Evolutionary conservation across 1,139 yeast species (phyloP).

Genomic region (Blastobotrys raffinosifermentans): DNA sequence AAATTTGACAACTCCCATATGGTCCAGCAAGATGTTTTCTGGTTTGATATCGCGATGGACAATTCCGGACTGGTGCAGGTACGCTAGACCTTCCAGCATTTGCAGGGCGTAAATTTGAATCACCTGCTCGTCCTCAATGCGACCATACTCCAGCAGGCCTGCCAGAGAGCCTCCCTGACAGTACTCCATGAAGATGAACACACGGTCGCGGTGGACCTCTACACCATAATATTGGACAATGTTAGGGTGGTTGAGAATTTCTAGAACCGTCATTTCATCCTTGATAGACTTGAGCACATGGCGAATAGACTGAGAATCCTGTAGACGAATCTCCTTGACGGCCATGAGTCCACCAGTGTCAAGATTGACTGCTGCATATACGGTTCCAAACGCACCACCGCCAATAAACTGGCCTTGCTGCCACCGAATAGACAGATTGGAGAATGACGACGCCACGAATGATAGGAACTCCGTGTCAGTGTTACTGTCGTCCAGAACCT

Average conservation of each 20-base stretch:
- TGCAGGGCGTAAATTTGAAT: constrained; percentile 87
- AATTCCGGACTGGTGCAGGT: constrained; percentile 91
- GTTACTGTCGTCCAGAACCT: constrained; percentile 82
- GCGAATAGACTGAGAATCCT: constrained; percentile 79
- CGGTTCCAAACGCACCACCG: constrained; percentile 94
- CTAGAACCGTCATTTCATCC: constrained; percentile 95
- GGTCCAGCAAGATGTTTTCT: constrained; percentile 84
- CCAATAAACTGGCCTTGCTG: constrained; percentile 93
- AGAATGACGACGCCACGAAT: constrained; percentile 80
- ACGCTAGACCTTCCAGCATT: constrained; percentile 92
- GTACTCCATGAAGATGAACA: constrained; percentile 93
- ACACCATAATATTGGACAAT: constrained; percentile 95
- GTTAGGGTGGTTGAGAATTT: constrained; percentile 91
- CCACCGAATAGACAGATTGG: constrained; percentile 93
- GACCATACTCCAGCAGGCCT: constrained; percentile 74
- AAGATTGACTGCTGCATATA: constrained; percentile 83
- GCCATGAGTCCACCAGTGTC: constrained; percentile 98
- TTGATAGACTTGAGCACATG: constrained; percentile 83
- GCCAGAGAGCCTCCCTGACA: constrained; percentile 96
- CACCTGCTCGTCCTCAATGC: constrained; percentile 93
- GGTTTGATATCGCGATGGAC: constrained; percentile 97
- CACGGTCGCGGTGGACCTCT: constrained; percentile 94
- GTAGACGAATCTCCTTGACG: constrained; percentile 89
- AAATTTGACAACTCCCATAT: constrained; percentile 87
- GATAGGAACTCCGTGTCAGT: constrained; percentile 84